Conservation (phyloP, 2,329 filamentous ascomycete genomes). For the Fusarium sp. region DNA sequence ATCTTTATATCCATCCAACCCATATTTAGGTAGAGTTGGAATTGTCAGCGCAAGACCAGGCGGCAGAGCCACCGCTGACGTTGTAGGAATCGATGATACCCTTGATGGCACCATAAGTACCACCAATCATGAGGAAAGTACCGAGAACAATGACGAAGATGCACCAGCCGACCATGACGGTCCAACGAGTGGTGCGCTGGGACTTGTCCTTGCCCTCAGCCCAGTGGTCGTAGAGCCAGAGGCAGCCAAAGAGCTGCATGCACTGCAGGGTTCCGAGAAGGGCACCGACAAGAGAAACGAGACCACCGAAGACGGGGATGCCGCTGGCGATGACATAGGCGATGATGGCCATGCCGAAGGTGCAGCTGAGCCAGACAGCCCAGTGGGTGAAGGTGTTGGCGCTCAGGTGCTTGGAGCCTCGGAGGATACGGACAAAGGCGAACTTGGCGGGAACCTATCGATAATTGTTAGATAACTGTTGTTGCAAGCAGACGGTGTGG, state of each 20-base stretch:
- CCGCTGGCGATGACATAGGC: conserved; percentile 48
- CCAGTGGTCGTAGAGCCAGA: conserved; percentile 50
- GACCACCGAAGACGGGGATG: conserved; percentile 46
- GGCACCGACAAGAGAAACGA: conserved; percentile 50
- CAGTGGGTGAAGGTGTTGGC: conserved; percentile 50
- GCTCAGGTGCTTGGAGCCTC: conserved; percentile 51
- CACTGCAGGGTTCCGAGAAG: conserved; percentile 51
- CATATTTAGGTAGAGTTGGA: conserved; percentile 48
- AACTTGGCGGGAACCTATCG: conserved; percentile 36
- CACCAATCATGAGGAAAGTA: conserved; percentile 58
- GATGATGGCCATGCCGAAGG: conserved; percentile 40
- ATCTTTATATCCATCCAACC: neutral
- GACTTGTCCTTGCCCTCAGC: conserved; percentile 35
- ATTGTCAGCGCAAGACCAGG: conserved; percentile 60
- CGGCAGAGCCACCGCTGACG: conserved; percentile 52
- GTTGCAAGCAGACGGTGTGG: accelerated
- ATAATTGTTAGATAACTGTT: neutral
- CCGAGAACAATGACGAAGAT: conserved; percentile 35
- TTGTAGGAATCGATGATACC: conserved; percentile 52
- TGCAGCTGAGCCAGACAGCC: conserved; percentile 51
- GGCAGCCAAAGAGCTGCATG: conserved; percentile 49
- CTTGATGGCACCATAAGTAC: conserved; percentile 60
- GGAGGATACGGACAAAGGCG: conserved; percentile 39
- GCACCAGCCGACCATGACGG: conserved; percentile 31
- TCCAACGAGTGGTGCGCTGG: conserved; percentile 28